A percentile compares a stretch with the other conserved stretches of the same genome.
These are phyloP conservation scores for Rhizopus arrhizus DNA, from an alignment of 371 early-diverging fungal genomes.

Conservation along the genomic window DNA sequence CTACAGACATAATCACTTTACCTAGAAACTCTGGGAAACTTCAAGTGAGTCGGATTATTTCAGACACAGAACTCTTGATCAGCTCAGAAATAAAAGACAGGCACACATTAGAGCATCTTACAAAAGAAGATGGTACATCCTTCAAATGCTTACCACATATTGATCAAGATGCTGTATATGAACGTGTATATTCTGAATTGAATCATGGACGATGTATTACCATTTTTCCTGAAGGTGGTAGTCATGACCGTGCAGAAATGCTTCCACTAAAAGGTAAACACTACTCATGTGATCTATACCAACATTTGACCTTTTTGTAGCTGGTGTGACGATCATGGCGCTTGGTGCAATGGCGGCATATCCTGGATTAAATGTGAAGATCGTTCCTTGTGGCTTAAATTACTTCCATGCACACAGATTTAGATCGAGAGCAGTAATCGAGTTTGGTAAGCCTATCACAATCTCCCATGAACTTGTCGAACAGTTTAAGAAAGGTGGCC, in stretches of 20 bases:
- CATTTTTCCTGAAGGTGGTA: conserved; percentile 98
- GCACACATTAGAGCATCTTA: conserved; percentile 62
- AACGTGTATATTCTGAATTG: conserved; percentile 79
- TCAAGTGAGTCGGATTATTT: conserved; percentile 70
- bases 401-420: conserved; percentile 97
- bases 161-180: conserved; percentile 86
- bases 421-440: conserved; percentile 94
- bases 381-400: conserved; percentile 91
- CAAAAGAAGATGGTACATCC: conserved; percentile 59
- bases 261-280: conserved; percentile 83
- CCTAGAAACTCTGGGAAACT: conserved; percentile 57
- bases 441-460: conserved; percentile 91
- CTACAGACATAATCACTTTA: conserved; percentile 63
- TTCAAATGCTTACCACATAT: conserved; percentile 87
- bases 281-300: background rate
- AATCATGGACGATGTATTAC: conserved; percentile 85
- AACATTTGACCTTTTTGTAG: conserved; percentile 29
- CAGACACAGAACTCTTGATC: conserved; percentile 77
- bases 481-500: conserved; percentile 82
- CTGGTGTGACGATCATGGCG: conserved; percentile 91
- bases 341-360: conserved; percentile 91
- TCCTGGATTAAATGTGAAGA: conserved; percentile 85
- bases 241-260: conserved; percentile 94
- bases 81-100: conserved; percentile 69
- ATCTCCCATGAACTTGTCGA: conserved; percentile 80